These are phyloP conservation scores for Stereum hirsutum DNA, from an alignment of 1,284 basidiomycete species.

Conservation along the genomic window DNA sequence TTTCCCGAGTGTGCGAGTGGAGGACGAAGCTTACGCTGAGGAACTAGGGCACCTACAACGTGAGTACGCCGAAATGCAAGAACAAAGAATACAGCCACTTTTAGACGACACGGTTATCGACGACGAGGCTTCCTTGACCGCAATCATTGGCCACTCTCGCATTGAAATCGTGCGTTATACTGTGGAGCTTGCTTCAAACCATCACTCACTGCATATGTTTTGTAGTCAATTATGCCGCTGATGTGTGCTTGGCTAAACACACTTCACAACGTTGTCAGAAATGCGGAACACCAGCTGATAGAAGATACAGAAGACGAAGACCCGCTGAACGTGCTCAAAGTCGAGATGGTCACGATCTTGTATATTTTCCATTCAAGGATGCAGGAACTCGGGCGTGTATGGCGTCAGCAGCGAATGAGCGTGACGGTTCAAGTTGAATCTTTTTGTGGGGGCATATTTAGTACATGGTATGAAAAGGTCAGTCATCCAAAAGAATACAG, in stretches of 20 bases:
- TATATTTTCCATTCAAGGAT: background rate
- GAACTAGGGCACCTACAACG: constrained; percentile 1
- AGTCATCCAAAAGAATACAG: background rate
- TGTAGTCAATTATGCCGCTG: constrained; percentile 1
- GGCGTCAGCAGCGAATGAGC: constrained; percentile 6
- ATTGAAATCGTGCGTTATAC: constrained; percentile 1
- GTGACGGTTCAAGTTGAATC: background rate
- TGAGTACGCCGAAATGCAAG: background rate
- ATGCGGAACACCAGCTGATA: background rate
- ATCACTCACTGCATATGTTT: background rate
- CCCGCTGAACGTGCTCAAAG: background rate
- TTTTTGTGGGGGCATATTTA: constrained; percentile 3
- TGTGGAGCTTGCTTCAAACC: background rate
- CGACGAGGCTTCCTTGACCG: background rate
- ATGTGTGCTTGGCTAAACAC: constrained; percentile 1
- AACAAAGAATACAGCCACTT: background rate
- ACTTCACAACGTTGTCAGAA: background rate
- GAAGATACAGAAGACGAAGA: constrained; percentile 3
- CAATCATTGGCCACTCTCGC: constrained; percentile 1
- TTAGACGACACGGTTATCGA: background rate
- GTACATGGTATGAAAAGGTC: constrained; percentile 1
- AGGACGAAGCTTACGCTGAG: constrained; percentile 1
- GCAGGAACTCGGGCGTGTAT: constrained; percentile 1
- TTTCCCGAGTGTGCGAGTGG: background rate
- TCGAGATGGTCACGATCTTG: background rate